phyloP scores from a whole-genome alignment of 108 stramenopile species.

The Fistulifera pelliculosa region DNA sequence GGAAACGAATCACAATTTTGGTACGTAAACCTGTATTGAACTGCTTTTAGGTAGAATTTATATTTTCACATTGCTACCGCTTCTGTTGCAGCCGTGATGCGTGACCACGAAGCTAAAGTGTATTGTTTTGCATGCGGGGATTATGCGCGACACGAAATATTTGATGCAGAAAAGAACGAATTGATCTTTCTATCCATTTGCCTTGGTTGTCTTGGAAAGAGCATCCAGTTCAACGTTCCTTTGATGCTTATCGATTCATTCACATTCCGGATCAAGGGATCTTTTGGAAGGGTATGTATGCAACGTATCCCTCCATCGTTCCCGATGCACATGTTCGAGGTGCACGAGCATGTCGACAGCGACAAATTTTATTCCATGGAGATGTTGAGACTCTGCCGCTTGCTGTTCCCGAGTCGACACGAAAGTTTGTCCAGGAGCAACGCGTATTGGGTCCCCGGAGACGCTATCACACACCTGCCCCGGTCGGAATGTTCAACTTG shows the following conservation, averaged over 20 bases:
- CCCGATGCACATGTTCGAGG: conserved; percentile 46
- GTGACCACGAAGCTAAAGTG: conserved; percentile 47
- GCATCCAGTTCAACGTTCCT: conserved; percentile 48
- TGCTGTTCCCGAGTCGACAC: neutral
- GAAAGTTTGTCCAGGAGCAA: neutral
- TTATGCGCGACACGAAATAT: conserved; percentile 56
- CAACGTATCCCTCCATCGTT: conserved; percentile 56
- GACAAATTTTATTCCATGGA: conserved; percentile 26
- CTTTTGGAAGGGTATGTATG: conserved; percentile 64
- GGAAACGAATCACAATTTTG: conserved; percentile 57
- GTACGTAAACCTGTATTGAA: conserved; percentile 18
- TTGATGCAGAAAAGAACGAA: conserved; percentile 61
- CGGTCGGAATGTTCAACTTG: conserved; percentile 18
- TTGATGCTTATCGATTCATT: conserved; percentile 57
- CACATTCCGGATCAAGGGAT: conserved; percentile 54
- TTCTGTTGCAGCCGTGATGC: conserved; percentile 39
- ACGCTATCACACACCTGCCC: conserved; percentile 19
- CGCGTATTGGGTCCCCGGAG: neutral
- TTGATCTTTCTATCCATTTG: conserved; percentile 35
- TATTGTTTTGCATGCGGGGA: conserved; percentile 72
- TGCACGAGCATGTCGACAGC: conserved; percentile 26
- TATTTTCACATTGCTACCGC: neutral
- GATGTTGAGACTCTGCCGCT: neutral
- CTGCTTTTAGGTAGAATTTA: too few species aligned
- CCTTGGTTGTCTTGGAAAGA: conserved; percentile 54